Evolutionary conservation across 2,329 filamentous ascomycete genomes (phyloP).

Genomic region (Botrytis byssoidea): DNA sequence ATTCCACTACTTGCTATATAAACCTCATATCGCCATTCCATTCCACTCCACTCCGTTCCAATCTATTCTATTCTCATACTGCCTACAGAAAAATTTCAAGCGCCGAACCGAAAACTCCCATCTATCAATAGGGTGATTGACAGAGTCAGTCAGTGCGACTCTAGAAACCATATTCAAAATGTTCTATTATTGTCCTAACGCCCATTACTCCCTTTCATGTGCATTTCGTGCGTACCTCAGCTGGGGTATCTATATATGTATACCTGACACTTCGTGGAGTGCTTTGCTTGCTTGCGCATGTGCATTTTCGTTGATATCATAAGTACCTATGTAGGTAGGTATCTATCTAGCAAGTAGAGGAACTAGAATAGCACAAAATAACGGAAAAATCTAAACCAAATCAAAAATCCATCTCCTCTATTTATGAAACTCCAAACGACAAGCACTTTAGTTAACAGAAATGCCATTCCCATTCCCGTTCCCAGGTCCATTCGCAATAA

Average conservation of each 20-base stretch:
- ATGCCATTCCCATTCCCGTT: constrained; percentile 17
- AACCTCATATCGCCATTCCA: neutral
- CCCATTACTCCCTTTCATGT: neutral
- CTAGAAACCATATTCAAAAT: constrained; percentile 9
- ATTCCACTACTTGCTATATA: neutral
- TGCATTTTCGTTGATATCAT: constrained; percentile 7
- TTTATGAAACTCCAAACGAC: neutral
- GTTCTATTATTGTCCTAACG: neutral
- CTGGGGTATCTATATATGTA: neutral
- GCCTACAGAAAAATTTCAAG: neutral
- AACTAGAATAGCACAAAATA: neutral
- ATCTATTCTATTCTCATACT: neutral
- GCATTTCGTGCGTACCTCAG: neutral
- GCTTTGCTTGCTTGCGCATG: constrained; percentile 11
- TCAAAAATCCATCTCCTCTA: constrained; percentile 9
- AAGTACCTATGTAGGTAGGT: neutral
- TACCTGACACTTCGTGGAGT: neutral
- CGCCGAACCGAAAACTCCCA: neutral
- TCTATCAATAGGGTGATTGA: neutral
- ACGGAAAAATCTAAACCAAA: neutral
- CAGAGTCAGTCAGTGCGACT: neutral
- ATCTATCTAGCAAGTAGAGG: neutral
- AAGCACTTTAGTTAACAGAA: constrained; percentile 7
- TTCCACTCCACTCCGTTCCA: neutral
- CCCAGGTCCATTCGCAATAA: constrained; percentile 12